Evolutionary conservation across 2,329 filamentous ascomycete species (phyloP), one percentile per base, ranked within the genome.

Genomic region (Annulohypoxylon truncatum): DNA sequence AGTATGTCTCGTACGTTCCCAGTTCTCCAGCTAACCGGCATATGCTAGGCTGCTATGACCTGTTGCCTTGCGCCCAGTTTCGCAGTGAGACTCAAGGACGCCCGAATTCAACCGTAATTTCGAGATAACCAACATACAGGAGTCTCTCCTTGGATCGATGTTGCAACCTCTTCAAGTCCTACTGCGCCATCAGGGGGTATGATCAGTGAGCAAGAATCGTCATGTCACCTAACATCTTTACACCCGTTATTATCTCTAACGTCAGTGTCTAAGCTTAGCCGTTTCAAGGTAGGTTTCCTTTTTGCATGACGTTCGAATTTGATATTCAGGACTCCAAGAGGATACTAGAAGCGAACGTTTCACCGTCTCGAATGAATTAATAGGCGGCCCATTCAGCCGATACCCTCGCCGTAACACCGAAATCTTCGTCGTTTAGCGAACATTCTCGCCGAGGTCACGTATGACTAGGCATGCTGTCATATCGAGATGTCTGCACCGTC

Each of bases 401-500:
- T 2, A 20, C 7, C 4, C 38, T 42, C 15, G 5, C 8, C 38
- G 38, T 42, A 5, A 42, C 38, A 42, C 18, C 7, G n/a, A 1
- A 22, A 0, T 3, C 5, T 22, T 22, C n/a, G 5, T 20, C 3
- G 10, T 22, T 42, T 42, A 8, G 38, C 8, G 15, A 42, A 9
- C 9, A 9, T 40, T 18, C 1, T 20, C 38, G 3, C 18, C 1
- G 38, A 20, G 35, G 38, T 22, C 38, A 42, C 22, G 38, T 42
- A 42, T 15, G 38, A 42, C 38, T 42, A 42, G 7, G 1, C 4
- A 38, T 35, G 33, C 12, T 35, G 35, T 18, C 13, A 38, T 18
- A n/a, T 38, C 33, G 12, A 35, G n/a, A n/a, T 15, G 7, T 33
- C 29, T 38, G 15, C 50, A 55, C 52, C 52, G 52, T 55, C 40